Conservation (phyloP, 805 yeast species). For the Isabelozyma rhagii region DNA sequence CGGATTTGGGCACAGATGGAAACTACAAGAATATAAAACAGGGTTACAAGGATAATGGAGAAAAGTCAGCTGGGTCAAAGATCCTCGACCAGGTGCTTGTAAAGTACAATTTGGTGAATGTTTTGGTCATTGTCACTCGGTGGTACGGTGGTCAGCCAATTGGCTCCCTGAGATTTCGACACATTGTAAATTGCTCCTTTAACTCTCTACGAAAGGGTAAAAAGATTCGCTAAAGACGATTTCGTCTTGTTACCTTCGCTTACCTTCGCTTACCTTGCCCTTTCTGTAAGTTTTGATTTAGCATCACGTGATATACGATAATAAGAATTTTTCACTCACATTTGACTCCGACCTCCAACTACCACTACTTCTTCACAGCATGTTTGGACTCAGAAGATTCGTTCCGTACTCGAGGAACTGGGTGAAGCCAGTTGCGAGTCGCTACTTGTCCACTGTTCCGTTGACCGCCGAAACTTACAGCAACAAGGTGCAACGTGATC, state of each 20-base stretch:
- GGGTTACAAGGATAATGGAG: constrained; percentile 71
- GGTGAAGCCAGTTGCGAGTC: neutral
- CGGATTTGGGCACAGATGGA: constrained; percentile 12
- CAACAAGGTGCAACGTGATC: constrained; percentile 48
- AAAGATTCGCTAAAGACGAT: neutral
- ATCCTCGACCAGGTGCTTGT: constrained; percentile 52
- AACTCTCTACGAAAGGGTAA: constrained; percentile 38
- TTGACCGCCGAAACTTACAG: constrained; percentile 74
- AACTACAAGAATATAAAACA: constrained; percentile 38
- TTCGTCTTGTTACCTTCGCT: neutral
- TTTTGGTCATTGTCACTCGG: constrained; percentile 65
- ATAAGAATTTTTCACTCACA: neutral
- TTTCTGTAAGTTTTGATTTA: neutral
- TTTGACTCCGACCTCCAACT: neutral
- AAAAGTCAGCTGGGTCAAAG: constrained; percentile 67
- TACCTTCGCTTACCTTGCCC: neutral
- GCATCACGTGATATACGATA: neutral
- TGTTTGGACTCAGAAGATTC: neutral
- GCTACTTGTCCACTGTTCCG: constrained; percentile 27
- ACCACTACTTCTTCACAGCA: neutral
- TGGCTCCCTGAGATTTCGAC: constrained; percentile 70
- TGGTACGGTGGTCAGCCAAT: constrained; percentile 82
- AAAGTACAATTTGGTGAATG: constrained; percentile 46
- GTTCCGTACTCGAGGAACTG: neutral
- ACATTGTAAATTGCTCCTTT: constrained; percentile 55